phyloP scores from a whole-genome alignment of 129 eudicot genomes.

The Lactuca sativa region DNA sequence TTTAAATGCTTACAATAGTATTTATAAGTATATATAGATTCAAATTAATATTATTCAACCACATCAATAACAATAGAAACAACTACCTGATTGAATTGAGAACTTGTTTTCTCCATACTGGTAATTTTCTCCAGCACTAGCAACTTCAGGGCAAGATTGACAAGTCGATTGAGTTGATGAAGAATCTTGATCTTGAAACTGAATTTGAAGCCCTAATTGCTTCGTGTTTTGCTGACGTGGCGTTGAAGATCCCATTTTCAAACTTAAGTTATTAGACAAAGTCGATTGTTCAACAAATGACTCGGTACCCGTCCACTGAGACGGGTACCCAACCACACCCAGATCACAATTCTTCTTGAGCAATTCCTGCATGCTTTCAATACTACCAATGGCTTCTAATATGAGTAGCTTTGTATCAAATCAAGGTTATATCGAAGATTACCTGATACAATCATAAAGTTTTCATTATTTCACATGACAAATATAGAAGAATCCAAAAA shows the following conservation, averaged over 20 bases:
- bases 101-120: conserved; percentile 30
- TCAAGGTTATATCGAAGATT: conserved; percentile 6
- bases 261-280: conserved; percentile 49
- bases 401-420: background rate
- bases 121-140: conserved; percentile 47
- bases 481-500: background rate
- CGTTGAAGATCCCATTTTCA: conserved; percentile 48
- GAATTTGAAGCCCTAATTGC: conserved; percentile 45
- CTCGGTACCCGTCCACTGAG: conserved; percentile 46
- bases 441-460: conserved; percentile 22
- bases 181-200: conserved; percentile 61
- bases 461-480: background rate
- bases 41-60: background rate
- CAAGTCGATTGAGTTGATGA: conserved; percentile 68
- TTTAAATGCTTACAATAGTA: no score
- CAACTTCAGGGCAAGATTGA: conserved; percentile 58
- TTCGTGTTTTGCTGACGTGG: conserved; percentile 38
- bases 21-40: no score
- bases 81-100: conserved; percentile 37
- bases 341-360: conserved; percentile 41
- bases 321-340: conserved; percentile 28
- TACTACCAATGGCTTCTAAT: background rate
- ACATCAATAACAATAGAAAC: background rate
- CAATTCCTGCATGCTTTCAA: conserved; percentile 40
- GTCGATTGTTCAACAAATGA: conserved; percentile 47